Conservation (phyloP, 495 filamentous ascomycete genomes). For the Annulohypoxylon maeteangense region DNA sequence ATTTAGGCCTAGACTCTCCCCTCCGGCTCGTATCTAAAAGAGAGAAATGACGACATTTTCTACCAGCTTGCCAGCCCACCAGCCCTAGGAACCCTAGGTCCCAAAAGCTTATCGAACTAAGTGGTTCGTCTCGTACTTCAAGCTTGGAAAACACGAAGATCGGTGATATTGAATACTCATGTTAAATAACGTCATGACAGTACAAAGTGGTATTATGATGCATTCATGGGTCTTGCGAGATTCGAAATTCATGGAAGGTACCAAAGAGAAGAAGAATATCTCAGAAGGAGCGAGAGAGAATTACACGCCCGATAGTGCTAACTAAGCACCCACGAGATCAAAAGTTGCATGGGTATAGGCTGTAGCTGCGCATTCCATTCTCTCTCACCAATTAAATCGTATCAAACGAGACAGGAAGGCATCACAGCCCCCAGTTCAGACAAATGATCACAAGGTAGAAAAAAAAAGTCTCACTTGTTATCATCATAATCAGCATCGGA, state of each 20-base stretch:
- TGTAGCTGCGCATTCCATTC: slow-evolving; percentile 34
- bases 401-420: slow-evolving; percentile 26
- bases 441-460: slow-evolving; percentile 40
- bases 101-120: neutral
- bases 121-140: neutral
- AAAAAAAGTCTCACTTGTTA: slow-evolving; percentile 39
- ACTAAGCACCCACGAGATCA: slow-evolving; percentile 33
- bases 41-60: slow-evolving; percentile 14
- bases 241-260: slow-evolving; percentile 3
- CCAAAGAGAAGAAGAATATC: slow-evolving; percentile 7
- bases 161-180: neutral
- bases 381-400: slow-evolving; percentile 30
- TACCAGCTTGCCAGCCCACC: no score
- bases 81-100: neutral
- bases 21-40: slow-evolving; percentile 9
- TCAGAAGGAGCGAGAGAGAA: slow-evolving; percentile 25
- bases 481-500: slow-evolving; percentile 25
- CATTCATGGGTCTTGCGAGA: neutral
- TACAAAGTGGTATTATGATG: slow-evolving; percentile 9
- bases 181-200: neutral
- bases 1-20: slow-evolving; percentile 8
- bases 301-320: neutral
- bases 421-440: slow-evolving; percentile 36
- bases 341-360: slow-evolving; percentile 22
- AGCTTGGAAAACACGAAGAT: slow-evolving; percentile 3